Base-by-base conservation (phyloP, 2,329 filamentous ascomycete genomes). In the Boeremia lycopersici region DNA sequence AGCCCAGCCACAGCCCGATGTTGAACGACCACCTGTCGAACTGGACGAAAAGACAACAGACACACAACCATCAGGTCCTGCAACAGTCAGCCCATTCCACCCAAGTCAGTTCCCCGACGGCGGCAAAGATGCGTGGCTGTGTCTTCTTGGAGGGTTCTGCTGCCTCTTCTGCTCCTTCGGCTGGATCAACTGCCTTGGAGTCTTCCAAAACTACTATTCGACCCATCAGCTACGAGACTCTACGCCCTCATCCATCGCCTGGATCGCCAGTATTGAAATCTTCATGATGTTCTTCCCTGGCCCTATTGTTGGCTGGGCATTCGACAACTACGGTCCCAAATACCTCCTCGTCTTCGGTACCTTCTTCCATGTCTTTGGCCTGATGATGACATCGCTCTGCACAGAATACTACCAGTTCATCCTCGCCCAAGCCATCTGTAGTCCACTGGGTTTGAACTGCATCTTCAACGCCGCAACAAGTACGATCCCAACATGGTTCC, bases 371-470 rank as follows among this genome's bases (percentile, higher is more conserved):
- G 80, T 88, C 13, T 82, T 88, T 49, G 82, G 83, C 2, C 65
- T 88, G 5, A 87, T 89, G 83, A 86, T 88, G 84, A 78, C 83
- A 0, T 82, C 78, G 7, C 70, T 88, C 53, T 86, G 77, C 48
- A 81, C 74, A 0, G 62, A 82, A 50, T 84, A 83, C 65, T 84
- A 80, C 58, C 82, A 84, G 33, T 80, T 84, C 63, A 69, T 84
- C 42, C 79, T 85, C 5, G 75, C 81, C 0, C 83, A 86, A 58
- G 81, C 79, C 4, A 81, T 80, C 17, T 76, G 81, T 36, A 76
- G 82, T 39, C 82, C 82, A 0, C 76, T 81, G 7, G 77, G 77
- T 25, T 73, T 80, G 43, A 86, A 46, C 75, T 85, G 33, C 82
- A 84, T 30, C 83, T 74, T 84, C 51, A 83, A 83, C 69, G 80